phyloP scores from a whole-genome alignment of 257 asterid genomes.

The Nicotiana tomentosiformis region DNA sequence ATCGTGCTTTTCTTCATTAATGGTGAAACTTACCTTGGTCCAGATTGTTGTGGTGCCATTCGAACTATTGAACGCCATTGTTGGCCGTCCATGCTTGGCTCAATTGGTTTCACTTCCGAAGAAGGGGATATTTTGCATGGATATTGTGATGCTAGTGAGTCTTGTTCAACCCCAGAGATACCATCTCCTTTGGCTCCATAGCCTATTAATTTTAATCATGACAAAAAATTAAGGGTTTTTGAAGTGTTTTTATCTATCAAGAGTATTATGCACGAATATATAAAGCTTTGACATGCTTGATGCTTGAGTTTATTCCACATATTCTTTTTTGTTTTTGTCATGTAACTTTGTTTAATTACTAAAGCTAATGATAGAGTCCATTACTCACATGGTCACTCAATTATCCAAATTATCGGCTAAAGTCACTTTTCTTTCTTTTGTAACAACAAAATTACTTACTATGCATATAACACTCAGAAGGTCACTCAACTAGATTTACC shows the following conservation, averaged over 20 bases:
- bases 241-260: background rate
- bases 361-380: too few relatives aligned
- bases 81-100: slow-evolving; percentile 59
- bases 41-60: slow-evolving; percentile 58
- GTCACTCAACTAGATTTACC: too few relatives aligned
- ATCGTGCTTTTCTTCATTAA: slow-evolving; percentile 58
- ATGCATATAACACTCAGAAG: too few relatives aligned
- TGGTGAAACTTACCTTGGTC: slow-evolving; percentile 66
- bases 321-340: too few relatives aligned
- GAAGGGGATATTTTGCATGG: slow-evolving; percentile 54
- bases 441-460: too few relatives aligned
- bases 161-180: slow-evolving; percentile 15
- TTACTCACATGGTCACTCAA: too few relatives aligned
- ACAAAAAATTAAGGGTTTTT: background rate
- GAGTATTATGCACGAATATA: background rate
- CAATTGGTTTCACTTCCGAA: slow-evolving; percentile 51
- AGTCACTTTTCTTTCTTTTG: too few relatives aligned
- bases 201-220: background rate
- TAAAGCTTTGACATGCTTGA: background rate
- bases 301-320: background rate
- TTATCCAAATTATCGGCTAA: too few relatives aligned
- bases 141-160: slow-evolving; percentile 50
- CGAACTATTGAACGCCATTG: slow-evolving; percentile 49
- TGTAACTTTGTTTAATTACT: background rate
- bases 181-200: slow-evolving; percentile 12